Conservation (phyloP, 208 protist species). For the Perkinsela sp. region DNA sequence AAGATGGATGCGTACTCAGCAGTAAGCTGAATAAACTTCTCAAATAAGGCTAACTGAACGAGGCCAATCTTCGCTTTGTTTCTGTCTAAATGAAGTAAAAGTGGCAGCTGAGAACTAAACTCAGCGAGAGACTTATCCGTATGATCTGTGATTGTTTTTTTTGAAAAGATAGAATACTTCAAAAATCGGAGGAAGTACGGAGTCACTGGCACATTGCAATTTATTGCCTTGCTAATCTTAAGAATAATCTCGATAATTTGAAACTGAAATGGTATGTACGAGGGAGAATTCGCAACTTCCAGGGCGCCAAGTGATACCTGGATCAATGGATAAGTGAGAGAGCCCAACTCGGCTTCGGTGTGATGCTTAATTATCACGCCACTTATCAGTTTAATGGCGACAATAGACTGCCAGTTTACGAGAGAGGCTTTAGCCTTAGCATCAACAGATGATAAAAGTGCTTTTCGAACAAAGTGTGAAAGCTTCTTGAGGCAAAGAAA, state of each 20-base stretch:
- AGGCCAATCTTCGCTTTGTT: not conserved
- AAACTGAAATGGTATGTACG: not conserved
- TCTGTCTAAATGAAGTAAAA: not conserved
- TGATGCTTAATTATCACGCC: not conserved
- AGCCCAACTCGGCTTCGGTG: not conserved
- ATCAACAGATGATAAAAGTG: not conserved
- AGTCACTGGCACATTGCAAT: not conserved
- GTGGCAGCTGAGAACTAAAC: not conserved
- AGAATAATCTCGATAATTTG: not conserved
- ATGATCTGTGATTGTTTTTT: not conserved
- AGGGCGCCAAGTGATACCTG: not conserved
- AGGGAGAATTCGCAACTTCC: not conserved
- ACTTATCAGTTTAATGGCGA: not conserved
- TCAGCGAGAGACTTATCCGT: not conserved
- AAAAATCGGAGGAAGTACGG: not conserved
- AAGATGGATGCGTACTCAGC: not conserved
- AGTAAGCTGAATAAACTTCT: not conserved
- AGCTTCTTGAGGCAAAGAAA: not conserved
- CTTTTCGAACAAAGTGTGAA: not conserved
- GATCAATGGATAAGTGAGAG: not conserved
- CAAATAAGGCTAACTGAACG: not conserved
- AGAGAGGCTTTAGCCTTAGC: not conserved
- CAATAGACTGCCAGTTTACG: not conserved
- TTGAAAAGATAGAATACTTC: not conserved
- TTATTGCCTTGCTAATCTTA: not conserved